Base-by-base conservation (phyloP, 768 basidiomycete genomes). In the Punctularia strigosozonata region DNA sequence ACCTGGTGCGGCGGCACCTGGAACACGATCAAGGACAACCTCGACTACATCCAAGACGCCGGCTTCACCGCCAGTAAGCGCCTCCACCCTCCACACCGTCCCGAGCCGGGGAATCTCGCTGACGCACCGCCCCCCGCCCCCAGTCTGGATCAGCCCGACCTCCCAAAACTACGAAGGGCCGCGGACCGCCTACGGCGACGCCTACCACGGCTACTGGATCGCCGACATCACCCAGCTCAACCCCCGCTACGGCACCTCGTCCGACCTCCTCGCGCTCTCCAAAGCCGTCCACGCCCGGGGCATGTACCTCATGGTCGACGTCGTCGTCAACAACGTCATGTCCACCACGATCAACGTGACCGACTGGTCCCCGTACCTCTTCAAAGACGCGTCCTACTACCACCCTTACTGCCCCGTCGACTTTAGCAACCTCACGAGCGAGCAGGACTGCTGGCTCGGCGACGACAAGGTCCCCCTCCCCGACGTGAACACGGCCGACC, bases 1-100 rank as follows among this genome's bases (percentile, higher is more conserved):
- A 80, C 78, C 1, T 86, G 75, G 66, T 90, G 86, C 44, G 87
- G 87, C n/a, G 85, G 87, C 4, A 85, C 77, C n/a, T 89, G 84
- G 82, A 75, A 71, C 38, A 65, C 74, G 6, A 72, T 89, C 46
- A 71, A 65, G 41, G 63, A 74, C 45, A 80, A 86, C 53, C 65
- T 90, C n/a, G 85, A 89, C 54, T 92, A 90, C 51, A 78, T 92
- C 36, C 76, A 86, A 48, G 57, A 77, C 42, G 82, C 81, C 42
- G 86, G 86, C 3, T 87, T 88, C 58, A 84, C 84, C 12, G 84
- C 85, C 12, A 61, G 80, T 76, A 30, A 31, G 67, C 55, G 28
- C 30, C 25, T 5, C 31, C 20, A 40, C 25, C 8, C 19, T 24
- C 14, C 14, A 31, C n/a, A 4, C n/a, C n/a, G n/a, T n/a, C n/a